Evolutionary conservation across 225 moss, liverwort and hornwort species (phyloP).

Genomic region (Sphagnum tenellum): DNA sequence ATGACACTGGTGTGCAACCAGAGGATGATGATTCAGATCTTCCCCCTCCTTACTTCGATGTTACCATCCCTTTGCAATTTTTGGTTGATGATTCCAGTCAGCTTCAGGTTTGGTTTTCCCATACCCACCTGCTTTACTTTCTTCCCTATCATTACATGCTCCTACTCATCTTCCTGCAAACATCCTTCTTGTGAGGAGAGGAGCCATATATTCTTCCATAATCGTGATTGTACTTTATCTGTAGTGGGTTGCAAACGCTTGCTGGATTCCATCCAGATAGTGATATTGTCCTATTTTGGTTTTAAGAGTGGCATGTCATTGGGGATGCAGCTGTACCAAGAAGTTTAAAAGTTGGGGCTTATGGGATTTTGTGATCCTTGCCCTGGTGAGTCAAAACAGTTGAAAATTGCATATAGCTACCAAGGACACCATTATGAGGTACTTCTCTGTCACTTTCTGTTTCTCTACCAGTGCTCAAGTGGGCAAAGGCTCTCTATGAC

Average conservation of each 20-base stretch:
- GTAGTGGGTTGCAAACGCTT: too few species aligned
- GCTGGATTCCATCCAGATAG: too few species aligned
- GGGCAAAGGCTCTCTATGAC: background rate
- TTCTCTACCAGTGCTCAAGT: background rate
- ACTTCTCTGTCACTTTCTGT: background rate
- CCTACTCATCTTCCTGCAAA: too few species aligned
- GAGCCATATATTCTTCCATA: too few species aligned
- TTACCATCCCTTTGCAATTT: conserved; percentile 46
- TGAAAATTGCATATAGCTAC: conserved; percentile 29
- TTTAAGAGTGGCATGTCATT: background rate
- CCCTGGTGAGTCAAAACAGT: conserved; percentile 48
- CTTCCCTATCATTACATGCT: too few species aligned
- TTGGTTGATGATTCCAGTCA: conserved; percentile 44
- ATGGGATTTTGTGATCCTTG: conserved; percentile 66
- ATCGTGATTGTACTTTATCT: too few species aligned
- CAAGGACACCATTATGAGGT: conserved; percentile 31
- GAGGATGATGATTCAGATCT: conserved; percentile 29
- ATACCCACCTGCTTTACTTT: too few species aligned
- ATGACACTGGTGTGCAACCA: conserved; percentile 5
- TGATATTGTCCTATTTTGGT: too few species aligned
- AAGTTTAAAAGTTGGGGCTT: conserved; percentile 51
- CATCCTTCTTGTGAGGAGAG: too few species aligned
- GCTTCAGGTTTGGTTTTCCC: conserved; percentile 19
- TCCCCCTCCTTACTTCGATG: conserved; percentile 39
- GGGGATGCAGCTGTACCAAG: conserved; percentile 35